Percentiles rank a stretch among this genome's conserved stretches.
Evolutionary conservation across 2,329 filamentous ascomycete species (phyloP).

Genomic region (Ceratocystis eucalypticola): DNA sequence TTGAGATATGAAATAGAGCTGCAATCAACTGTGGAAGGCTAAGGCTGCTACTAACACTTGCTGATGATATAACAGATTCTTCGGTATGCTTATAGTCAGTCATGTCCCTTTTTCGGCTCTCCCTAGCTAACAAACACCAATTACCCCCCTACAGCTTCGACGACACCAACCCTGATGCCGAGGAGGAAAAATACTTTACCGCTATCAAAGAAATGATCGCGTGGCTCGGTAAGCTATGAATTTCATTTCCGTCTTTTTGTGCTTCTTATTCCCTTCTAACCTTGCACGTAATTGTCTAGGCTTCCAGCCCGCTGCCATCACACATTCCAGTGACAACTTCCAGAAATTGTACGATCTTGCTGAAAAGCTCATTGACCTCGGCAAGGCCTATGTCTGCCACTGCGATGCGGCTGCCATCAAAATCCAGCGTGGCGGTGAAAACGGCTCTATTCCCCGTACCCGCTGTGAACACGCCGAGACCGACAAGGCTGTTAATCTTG

Average conservation of each 20-base stretch:
- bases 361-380: slow-evolving; percentile 64
- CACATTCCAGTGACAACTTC: slow-evolving; percentile 85
- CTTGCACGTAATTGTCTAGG: slow-evolving; percentile 22
- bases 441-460: slow-evolving; percentile 54
- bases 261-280: neutral
- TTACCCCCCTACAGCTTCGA: slow-evolving; percentile 48
- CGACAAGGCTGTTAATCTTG: slow-evolving; percentile 59
- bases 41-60: neutral
- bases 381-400: slow-evolving; percentile 71
- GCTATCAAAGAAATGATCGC: slow-evolving; percentile 78
- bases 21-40: neutral
- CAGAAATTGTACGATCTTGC: slow-evolving; percentile 76
- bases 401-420: slow-evolving; percentile 76
- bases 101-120: neutral
- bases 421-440: slow-evolving; percentile 67
- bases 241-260: neutral
- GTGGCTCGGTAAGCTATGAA: slow-evolving; percentile 50
- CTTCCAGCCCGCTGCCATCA: slow-evolving; percentile 66
- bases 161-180: slow-evolving; percentile 88
- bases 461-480: slow-evolving; percentile 70
- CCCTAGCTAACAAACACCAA: too few relatives aligned
- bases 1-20: slow-evolving; percentile 1
- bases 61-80: slow-evolving; percentile 4
- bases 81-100: slow-evolving; percentile 8
- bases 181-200: slow-evolving; percentile 78